Evolutionary conservation across 331 rosid genomes (phyloP), one percentile per base, ranked within the genome.

Genomic region (Malus hybrid): DNA sequence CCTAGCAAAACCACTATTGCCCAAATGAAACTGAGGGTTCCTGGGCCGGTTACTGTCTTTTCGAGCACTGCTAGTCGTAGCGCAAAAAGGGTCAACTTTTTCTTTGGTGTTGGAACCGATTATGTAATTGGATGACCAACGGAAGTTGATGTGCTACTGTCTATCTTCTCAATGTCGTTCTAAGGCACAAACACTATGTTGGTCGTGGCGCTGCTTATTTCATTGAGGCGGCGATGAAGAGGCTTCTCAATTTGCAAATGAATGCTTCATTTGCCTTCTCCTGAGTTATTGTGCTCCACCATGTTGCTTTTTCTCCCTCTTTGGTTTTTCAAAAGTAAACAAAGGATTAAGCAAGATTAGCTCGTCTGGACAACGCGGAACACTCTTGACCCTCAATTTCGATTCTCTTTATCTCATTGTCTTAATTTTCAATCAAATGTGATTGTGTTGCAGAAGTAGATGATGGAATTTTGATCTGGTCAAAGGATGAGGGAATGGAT

Each of bases 1-100:
- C 98, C 97, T 0, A 91, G 92, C 64, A 93, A 93, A 19, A 93
- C 98, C 70, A 93, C 98, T 0, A 97, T 93, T 27, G 98, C 98
- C 98, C 98, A 93, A 20, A 93, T 84, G 76, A 93, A 93, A 1
- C 98, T 93, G 44, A 93, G 98, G 69, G 98, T 87, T 82, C 98
- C 98, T 10, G 89, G 80, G 39, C 98, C 91, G 7, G 97, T 91
- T 5, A 97, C 98, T 46, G 91, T 73, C 54, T 93, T 93, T 71
- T 93, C 98, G 42, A 93, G 92, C 65, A 93, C 91, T 2, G 98
- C 98, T 33, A 93, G 92, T 69, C 93, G 79, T 8, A 93, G 86
- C 4, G 97, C 98, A 22, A 91, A 93, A 11, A 93, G 88, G 34
- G 98, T 93, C 44, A 93, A 85, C 80, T 93, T 84, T 90, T 93